Evolutionary conservation across 2,329 filamentous ascomycete species (phyloP).

Genomic region (Xylaria sp.): DNA sequence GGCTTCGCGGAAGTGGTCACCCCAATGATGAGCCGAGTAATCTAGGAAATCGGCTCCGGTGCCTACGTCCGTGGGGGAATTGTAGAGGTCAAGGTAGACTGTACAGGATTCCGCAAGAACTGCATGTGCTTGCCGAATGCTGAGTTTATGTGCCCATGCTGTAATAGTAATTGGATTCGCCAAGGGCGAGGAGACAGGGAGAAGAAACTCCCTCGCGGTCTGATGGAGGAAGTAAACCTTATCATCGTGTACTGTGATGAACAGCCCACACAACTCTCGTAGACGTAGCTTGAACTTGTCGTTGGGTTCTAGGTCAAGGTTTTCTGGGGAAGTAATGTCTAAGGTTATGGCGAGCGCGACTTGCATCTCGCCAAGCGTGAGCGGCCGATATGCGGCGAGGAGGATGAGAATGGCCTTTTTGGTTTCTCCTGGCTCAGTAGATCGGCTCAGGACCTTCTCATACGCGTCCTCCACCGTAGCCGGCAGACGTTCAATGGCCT

Average conservation of each 20-base stretch:
- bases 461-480: conserved; percentile 5
- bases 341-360: background rate
- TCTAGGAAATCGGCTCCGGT: background rate
- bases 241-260: background rate
- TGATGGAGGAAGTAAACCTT: conserved; percentile 19
- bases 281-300: background rate
- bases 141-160: conserved; percentile 6
- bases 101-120: conserved; percentile 11
- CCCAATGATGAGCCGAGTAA: background rate
- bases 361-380: conserved; percentile 11
- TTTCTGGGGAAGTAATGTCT: background rate
- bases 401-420: conserved; percentile 8
- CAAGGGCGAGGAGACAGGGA: background rate
- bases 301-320: conserved; percentile 2
- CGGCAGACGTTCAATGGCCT: background rate
- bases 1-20: background rate
- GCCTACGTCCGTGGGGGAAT: background rate
- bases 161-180: background rate
- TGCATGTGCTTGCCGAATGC: conserved; percentile 4
- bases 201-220: conserved; percentile 19
- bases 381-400: conserved; percentile 6
- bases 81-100: background rate
- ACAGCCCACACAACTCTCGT: conserved; percentile 12
- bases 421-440: background rate
- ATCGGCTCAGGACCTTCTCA: conserved; percentile 7